phyloP scores from a whole-genome alignment of 164 flowering plant genomes.

The Vitis labrusca region DNA sequence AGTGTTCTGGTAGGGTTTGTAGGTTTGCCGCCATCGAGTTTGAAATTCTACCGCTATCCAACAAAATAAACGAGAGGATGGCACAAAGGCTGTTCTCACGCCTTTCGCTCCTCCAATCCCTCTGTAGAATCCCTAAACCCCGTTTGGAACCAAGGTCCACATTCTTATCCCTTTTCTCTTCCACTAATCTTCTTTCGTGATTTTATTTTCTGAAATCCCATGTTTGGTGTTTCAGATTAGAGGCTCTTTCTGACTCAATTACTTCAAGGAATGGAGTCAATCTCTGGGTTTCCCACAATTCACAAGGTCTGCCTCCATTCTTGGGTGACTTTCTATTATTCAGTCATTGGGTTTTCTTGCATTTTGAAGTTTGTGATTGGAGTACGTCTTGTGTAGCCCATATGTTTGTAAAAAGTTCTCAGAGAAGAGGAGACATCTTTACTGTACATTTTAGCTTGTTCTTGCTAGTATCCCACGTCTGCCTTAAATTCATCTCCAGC shows the following conservation, averaged over 20 bases:
- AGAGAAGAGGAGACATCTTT: neutral
- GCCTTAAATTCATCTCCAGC: too few relatives aligned
- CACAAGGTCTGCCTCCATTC: slow-evolving; percentile 21
- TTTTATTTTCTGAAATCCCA: neutral
- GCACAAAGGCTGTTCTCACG: slow-evolving; percentile 22
- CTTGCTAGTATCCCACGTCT: too few relatives aligned
- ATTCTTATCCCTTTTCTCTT: neutral
- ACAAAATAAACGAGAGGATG: slow-evolving; percentile 5
- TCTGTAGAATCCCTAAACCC: slow-evolving; percentile 4
- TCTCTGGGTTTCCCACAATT: slow-evolving; percentile 8
- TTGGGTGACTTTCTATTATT: neutral
- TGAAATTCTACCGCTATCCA: too few relatives aligned
- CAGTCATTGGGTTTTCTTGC: neutral
- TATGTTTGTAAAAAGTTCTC: slow-evolving; percentile 27
- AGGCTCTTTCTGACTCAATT: slow-evolving; percentile 1
- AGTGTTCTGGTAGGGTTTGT: too few relatives aligned
- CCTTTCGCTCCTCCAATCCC: slow-evolving; percentile 11
- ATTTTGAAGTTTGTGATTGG: neutral
- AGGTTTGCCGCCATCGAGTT: too few relatives aligned
- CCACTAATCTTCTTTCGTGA: neutral
- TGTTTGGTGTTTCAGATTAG: slow-evolving; percentile 7
- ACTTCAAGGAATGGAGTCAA: neutral
- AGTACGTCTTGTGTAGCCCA: neutral
- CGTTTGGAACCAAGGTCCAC: neutral
- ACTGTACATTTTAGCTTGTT: too few relatives aligned